Percentiles rank a stretch among this genome's conserved stretches.
These are phyloP conservation scores for Nephromyces sp. DNA, from an alignment of 169 alveolate species.

Conservation along the genomic window DNA sequence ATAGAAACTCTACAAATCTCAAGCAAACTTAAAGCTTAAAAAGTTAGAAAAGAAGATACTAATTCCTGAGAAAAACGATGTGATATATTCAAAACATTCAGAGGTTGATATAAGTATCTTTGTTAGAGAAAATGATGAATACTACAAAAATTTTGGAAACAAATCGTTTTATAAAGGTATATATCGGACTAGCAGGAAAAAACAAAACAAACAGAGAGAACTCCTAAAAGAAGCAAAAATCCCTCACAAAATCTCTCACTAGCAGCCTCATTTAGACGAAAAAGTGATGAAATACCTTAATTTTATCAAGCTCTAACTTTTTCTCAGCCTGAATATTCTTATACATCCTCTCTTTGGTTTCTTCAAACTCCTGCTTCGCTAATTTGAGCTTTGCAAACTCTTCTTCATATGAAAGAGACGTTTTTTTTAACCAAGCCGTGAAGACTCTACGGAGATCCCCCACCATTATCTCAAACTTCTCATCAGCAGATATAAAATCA, in stretches of 20 bases:
- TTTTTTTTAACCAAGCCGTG: neutral
- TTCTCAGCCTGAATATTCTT: slow-evolving; percentile 34
- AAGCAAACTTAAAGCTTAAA: no score
- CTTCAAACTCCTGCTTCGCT: slow-evolving; percentile 49
- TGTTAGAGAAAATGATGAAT: no score
- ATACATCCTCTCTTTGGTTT: slow-evolving; percentile 24
- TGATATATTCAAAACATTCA: no score
- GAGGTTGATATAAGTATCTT: no score
- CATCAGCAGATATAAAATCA: no score
- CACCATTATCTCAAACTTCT: neutral
- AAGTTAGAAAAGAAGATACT: no score
- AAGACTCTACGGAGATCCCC: neutral
- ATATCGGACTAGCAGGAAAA: neutral
- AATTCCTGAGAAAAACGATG: no score
- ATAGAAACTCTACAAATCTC: no score
- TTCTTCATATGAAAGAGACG: neutral
- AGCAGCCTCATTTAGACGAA: neutral
- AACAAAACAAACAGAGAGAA: neutral
- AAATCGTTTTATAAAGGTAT: no score
- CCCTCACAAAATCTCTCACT: no score
- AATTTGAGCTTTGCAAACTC: slow-evolving; percentile 37
- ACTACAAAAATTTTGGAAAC: no score
- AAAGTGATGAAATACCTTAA: slow-evolving; percentile 7
- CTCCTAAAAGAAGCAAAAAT: neutral
- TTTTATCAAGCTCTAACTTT: slow-evolving; percentile 16